phyloP scores from a whole-genome alignment of 331 rosid genomes.

The Cydonia oblonga region DNA sequence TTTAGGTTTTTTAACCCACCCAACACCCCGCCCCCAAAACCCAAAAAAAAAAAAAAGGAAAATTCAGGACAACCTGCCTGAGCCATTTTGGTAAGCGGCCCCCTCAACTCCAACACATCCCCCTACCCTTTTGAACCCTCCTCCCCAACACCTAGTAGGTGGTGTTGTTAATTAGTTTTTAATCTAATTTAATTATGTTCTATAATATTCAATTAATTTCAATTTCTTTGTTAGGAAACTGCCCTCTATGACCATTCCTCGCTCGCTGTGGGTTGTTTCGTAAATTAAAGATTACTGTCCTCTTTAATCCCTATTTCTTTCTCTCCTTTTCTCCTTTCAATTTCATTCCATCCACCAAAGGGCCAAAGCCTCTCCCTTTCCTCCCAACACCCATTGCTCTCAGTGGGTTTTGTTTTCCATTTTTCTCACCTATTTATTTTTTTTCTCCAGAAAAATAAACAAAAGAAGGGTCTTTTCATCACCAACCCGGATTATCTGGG shows the following conservation, averaged over 20 bases:
- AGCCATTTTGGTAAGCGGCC: slow-evolving; percentile 43
- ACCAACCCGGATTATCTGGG: slow-evolving; percentile 2
- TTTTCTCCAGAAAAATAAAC: slow-evolving; percentile 16
- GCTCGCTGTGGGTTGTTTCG: slow-evolving; percentile 36
- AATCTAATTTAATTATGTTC: background rate
- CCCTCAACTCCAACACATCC: slow-evolving; percentile 11
- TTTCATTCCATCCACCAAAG: slow-evolving; percentile 38
- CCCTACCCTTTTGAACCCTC: slow-evolving; percentile 11
- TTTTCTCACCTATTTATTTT: slow-evolving; percentile 25
- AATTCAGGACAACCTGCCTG: background rate
- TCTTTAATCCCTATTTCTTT: slow-evolving; percentile 37
- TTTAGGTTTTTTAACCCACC: background rate
- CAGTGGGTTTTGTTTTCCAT: slow-evolving; percentile 28
- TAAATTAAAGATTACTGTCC: slow-evolving; percentile 46
- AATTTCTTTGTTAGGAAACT: background rate
- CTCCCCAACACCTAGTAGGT: background rate
- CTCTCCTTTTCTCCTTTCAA: slow-evolving; percentile 4
- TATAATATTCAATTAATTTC: background rate
- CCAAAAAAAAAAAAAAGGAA: background rate
- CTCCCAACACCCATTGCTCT: slow-evolving; percentile 27
- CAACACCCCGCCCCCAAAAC: too few species aligned
- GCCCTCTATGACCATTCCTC: slow-evolving; percentile 3
- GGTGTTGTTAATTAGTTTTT: slow-evolving; percentile 1
- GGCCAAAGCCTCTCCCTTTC: slow-evolving; percentile 34
- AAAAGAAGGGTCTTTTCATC: slow-evolving; percentile 9